phyloP scores from a whole-genome alignment of 164 flowering plant species.

The Chimonanthus praecox region DNA sequence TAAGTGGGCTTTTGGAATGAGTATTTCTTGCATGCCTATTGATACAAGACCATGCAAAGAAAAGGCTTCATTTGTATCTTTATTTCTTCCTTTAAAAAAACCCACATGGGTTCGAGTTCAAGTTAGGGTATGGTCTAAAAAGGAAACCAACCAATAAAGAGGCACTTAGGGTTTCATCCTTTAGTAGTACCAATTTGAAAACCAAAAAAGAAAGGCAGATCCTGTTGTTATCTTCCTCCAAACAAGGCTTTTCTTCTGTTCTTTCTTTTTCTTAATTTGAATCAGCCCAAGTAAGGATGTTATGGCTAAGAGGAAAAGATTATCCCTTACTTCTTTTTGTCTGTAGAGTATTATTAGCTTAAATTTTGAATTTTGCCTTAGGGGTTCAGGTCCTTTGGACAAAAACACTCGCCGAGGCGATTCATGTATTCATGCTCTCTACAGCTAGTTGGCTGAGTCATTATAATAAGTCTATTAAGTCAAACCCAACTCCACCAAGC shows the following conservation, averaged over 20 bases:
- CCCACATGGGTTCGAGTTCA: background rate
- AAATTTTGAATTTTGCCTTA: no score
- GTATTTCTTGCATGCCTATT: conserved; percentile 6
- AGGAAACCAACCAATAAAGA: conserved; percentile 10
- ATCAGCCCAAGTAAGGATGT: background rate
- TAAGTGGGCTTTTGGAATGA: background rate
- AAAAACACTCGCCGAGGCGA: no score
- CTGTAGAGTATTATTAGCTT: no score
- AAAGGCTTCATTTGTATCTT: background rate
- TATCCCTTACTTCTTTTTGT: no score
- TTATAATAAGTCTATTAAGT: no score
- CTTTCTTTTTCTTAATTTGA: no score
- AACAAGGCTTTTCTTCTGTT: background rate
- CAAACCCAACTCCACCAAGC: no score
- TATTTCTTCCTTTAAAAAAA: conserved; percentile 8
- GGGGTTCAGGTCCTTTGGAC: no score
- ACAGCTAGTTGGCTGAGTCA: no score
- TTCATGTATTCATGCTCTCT: no score
- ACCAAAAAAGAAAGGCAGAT: conserved; percentile 23
- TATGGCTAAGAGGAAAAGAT: no score
- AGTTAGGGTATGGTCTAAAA: conserved; percentile 14
- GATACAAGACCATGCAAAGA: background rate
- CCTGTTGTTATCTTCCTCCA: conserved; percentile 12
- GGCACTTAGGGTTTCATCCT: conserved; percentile 14
- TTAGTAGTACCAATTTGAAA: conserved; percentile 7